These are phyloP conservation scores for Lodderomyces elongisporus DNA, from an alignment of 1,139 yeast genomes.

Conservation along the genomic window DNA sequence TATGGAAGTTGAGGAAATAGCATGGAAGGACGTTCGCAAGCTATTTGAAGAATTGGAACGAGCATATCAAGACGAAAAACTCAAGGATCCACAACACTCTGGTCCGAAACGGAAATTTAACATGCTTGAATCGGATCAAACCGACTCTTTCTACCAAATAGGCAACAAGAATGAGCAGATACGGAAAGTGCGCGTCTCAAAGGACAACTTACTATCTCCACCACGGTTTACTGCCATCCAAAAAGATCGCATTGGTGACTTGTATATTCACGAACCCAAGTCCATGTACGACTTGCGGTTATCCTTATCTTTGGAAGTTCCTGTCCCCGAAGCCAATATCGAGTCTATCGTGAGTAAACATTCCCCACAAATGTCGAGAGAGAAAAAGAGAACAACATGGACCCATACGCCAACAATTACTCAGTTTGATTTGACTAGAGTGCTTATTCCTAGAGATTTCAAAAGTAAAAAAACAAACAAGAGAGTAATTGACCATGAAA, in stretches of 20 bases:
- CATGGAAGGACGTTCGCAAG: slow-evolving; percentile 56
- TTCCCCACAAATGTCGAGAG: slow-evolving; percentile 50
- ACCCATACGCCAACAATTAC: slow-evolving; percentile 67
- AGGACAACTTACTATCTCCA: slow-evolving; percentile 54
- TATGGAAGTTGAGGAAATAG: slow-evolving; percentile 65
- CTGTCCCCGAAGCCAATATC: slow-evolving; percentile 53
- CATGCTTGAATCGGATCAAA: slow-evolving; percentile 36
- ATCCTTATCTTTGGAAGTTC: slow-evolving; percentile 72
- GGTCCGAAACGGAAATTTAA: slow-evolving; percentile 36
- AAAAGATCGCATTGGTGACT: slow-evolving; percentile 66
- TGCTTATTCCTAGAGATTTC: slow-evolving; percentile 43
- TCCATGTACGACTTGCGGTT: slow-evolving; percentile 72
- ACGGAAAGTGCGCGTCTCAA: slow-evolving; percentile 56
- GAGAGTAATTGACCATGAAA: slow-evolving; percentile 35
- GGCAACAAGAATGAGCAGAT: slow-evolving; percentile 49
- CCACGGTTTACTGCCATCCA: slow-evolving; percentile 67
- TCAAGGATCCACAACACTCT: slow-evolving; percentile 15
- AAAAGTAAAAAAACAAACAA: slow-evolving; percentile 37
- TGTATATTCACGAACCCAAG: slow-evolving; percentile 71
- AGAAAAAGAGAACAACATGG: slow-evolving; percentile 60
- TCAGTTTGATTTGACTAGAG: slow-evolving; percentile 65
- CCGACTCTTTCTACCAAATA: slow-evolving; percentile 37
- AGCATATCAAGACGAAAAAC: slow-evolving; percentile 36
- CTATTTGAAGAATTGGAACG: slow-evolving; percentile 54
- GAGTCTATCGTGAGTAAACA: slow-evolving; percentile 34